phyloP scores from a whole-genome alignment of 1,139 yeast species.

The Magnusiomyces fungicola region DNA sequence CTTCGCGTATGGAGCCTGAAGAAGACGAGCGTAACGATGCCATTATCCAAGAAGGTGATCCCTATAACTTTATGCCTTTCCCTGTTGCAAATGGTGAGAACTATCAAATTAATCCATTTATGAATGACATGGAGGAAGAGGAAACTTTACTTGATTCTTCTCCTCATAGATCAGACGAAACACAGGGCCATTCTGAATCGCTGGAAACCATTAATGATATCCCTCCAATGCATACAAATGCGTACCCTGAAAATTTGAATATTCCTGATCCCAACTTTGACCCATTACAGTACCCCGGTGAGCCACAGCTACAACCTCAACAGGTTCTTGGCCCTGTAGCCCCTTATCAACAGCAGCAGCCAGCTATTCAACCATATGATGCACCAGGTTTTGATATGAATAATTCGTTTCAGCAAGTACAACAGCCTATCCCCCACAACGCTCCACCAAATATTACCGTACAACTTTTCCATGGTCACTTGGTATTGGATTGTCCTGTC shows the following conservation, averaged over 20 bases:
- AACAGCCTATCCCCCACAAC: too few relatives aligned
- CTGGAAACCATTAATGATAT: neutral
- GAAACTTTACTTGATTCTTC: neutral
- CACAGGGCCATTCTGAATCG: too few relatives aligned
- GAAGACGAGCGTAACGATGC: neutral
- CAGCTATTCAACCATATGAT: too few relatives aligned
- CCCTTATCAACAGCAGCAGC: too few relatives aligned
- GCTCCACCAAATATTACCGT: conserved; percentile 43
- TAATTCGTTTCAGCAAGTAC: too few relatives aligned
- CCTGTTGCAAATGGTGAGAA: neutral
- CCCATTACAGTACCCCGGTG: too few relatives aligned
- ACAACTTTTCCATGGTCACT: conserved; percentile 58
- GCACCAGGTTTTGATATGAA: too few relatives aligned
- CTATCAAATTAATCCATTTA: neutral
- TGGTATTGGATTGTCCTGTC: conserved; percentile 74
- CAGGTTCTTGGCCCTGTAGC: too few relatives aligned
- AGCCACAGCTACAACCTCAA: too few relatives aligned
- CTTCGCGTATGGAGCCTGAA: neutral
- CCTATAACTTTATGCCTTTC: neutral
- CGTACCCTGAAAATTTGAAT: too few relatives aligned
- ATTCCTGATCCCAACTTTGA: too few relatives aligned
- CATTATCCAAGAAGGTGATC: neutral
- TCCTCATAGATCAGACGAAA: neutral
- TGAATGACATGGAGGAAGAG: neutral
- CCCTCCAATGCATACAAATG: too few relatives aligned